A percentile compares a stretch with the other conserved stretches of the same genome.
These are phyloP conservation scores for Lasiodiplodia sp. DNA, from an alignment of 2,329 filamentous ascomycete species.

Conservation along the genomic window DNA sequence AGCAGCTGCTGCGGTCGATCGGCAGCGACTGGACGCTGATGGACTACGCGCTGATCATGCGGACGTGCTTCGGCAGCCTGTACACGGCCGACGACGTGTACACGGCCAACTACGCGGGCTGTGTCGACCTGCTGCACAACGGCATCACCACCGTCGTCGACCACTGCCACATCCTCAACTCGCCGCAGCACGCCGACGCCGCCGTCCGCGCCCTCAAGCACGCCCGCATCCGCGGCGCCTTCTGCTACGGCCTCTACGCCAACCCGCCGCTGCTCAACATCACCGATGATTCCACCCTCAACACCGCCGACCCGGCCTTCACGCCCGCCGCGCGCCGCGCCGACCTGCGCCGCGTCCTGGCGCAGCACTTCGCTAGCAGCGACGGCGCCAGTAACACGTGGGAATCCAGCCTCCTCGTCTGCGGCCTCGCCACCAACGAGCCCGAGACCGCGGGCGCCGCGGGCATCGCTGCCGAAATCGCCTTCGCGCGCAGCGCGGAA, in stretches of 20 bases:
- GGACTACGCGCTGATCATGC: neutral
- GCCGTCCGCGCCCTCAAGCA: neutral
- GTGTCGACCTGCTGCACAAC: neutral
- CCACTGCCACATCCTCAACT: conserved; percentile 6
- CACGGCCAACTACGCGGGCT: neutral
- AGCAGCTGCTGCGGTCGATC: neutral
- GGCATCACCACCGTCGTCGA: conserved; percentile 10
- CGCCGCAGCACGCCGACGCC: conserved; percentile 11
- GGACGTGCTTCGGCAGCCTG: neutral
- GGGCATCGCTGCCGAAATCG: neutral
- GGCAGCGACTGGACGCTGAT: neutral
- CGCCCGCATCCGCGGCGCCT: conserved; percentile 10
- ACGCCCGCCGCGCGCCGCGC: conserved; percentile 13
- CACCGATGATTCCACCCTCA: neutral
- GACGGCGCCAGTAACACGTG: neutral
- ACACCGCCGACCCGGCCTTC: neutral
- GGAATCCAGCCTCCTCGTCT: neutral
- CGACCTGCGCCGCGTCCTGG: neutral
- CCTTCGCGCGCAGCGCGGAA: too few species aligned
- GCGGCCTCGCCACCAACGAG: conserved; percentile 2
- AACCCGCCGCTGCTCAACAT: neutral
- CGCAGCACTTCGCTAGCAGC: neutral
- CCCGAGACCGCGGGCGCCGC: neutral
- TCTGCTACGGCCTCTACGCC: conserved; percentile 18
- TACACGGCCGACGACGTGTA: neutral